Evolutionary conservation across 2,329 filamentous ascomycete species (phyloP).

Genomic region (Alternaria gaisen): DNA sequence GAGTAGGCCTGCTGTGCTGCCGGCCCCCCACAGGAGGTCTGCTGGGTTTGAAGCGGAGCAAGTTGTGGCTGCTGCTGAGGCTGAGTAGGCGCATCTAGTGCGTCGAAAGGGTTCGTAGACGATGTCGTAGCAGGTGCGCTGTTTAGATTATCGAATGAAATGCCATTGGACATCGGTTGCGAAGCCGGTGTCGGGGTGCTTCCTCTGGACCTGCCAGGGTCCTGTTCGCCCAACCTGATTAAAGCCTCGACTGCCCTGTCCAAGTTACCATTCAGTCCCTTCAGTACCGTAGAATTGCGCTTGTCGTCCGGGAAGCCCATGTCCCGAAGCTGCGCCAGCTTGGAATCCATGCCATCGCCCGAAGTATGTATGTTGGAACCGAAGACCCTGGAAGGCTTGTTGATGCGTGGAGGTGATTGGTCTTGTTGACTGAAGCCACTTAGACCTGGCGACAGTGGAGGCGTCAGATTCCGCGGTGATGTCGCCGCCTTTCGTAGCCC

Average conservation of each 20-base stretch:
- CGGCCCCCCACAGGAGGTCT: conserved; percentile 32
- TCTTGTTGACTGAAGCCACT: conserved; percentile 42
- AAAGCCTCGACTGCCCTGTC: conserved; percentile 87
- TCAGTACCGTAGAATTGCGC: conserved; percentile 81
- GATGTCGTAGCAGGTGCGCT: conserved; percentile 35
- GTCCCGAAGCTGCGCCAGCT: conserved; percentile 79
- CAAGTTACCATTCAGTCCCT: conserved; percentile 83
- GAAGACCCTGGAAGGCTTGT: conserved; percentile 73
- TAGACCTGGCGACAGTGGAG: conserved; percentile 45
- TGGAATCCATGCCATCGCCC: conserved; percentile 72
- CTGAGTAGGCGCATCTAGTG: conserved; percentile 46
- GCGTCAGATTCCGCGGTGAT: conserved; percentile 68
- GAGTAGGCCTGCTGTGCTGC: conserved; percentile 38
- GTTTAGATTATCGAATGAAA: conserved; percentile 53
- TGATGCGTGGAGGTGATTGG: conserved; percentile 56
- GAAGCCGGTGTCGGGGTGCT: conserved; percentile 57
- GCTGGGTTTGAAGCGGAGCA: conserved; percentile 44
- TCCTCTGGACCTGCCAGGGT: conserved; percentile 53
- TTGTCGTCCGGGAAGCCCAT: conserved; percentile 92
- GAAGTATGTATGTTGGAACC: conserved; percentile 69
- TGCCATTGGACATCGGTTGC: conserved; percentile 59
- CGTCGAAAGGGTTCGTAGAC: conserved; percentile 57
- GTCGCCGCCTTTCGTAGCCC: conserved; percentile 75
- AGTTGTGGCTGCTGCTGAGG: conserved; percentile 41
- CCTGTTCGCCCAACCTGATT: conserved; percentile 77